Base-by-base conservation (phyloP, 352 stramenopile species). In the Phytopythium cucurbitacearum region DNA sequence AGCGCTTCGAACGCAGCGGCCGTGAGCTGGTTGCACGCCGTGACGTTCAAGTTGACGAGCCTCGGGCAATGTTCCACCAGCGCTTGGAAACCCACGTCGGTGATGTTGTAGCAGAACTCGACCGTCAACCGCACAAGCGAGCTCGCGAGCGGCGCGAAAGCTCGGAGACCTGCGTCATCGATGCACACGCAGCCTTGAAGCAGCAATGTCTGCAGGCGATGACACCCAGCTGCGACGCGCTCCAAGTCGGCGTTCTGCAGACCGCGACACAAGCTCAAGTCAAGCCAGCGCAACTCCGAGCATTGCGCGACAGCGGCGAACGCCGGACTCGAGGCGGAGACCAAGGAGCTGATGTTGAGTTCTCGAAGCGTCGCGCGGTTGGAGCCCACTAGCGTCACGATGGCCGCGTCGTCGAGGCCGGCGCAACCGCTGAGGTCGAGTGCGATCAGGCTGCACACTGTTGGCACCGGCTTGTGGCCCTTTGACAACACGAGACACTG, bases 21-120 rank as follows among this genome's bases (percentile, higher is more conserved):
- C 6, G 85, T 93, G 33, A 97, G 73, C 49, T 89, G 72, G 56
- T 91, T 90, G 56, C 84, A 90, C 5, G 89, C 88, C n/a, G 91
- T 92, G 40, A 97, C 53, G 60, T 95, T 94, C 21, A 97, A 53
- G 36, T 85, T 56, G 40, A 78, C 53, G 35, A 97, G 64, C 2
- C 60, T 49, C n/a, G 60, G 54, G 54, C 86, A 92, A n/a, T 61
- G 46, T 3, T 41, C 50, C 15, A 76, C 67, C 40, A 97, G 59
- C 8, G 66, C 49, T 1, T 52, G 43, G 10, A 97, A 62, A 1
- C 78, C 85, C 0, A 60, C 57, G 55, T 94, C 85, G 0, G 85
- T 95, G 40, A 97, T 73, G 37, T 89, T 85, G 67, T 87, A 84
- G 70, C 87, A 97, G 67, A 95, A 96, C 36, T 87, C 71, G 28